A percentile compares a stretch with the other conserved stretches of the same genome.
These are phyloP conservation scores for Cephalotrichum gorgonifer DNA, from an alignment of 2,329 filamentous ascomycete species.

Conservation along the genomic window DNA sequence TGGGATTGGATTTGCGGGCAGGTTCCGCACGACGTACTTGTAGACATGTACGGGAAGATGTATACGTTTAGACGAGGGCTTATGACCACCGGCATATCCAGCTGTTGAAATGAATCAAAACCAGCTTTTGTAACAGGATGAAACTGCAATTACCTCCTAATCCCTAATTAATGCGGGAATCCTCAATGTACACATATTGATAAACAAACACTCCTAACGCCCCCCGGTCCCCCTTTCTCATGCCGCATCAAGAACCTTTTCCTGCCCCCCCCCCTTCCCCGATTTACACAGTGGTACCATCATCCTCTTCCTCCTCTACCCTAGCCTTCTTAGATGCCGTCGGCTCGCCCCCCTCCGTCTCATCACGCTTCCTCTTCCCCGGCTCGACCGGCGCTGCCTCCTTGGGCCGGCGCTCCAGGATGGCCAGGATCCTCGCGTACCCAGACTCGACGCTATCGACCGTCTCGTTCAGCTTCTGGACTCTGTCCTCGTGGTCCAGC, in stretches of 20 bases:
- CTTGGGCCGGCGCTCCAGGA: constrained; percentile 28
- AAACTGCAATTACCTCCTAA: background rate
- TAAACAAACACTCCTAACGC: constrained; percentile 10
- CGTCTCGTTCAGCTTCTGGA: constrained; percentile 62
- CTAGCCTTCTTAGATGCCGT: constrained; percentile 33
- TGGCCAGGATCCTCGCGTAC: constrained; percentile 54
- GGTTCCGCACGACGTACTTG: background rate
- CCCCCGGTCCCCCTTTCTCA: constrained; percentile 3
- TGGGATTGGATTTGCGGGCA: background rate
- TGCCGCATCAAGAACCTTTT: background rate
- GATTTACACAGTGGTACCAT: background rate
- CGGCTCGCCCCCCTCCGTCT: constrained; percentile 13
- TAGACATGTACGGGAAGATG: background rate
- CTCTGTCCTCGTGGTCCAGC: constrained; percentile 56
- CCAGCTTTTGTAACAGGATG: no score
- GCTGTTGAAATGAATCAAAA: no score
- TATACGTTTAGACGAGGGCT: background rate
- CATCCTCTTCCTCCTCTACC: constrained; percentile 20
- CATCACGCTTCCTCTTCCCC: constrained; percentile 31
- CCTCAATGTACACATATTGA: constrained; percentile 8
- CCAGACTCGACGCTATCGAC: constrained; percentile 59
- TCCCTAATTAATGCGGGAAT: constrained; percentile 6
- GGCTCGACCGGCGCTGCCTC: constrained; percentile 6
- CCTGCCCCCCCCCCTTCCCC: background rate
- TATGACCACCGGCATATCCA: background rate